A percentile compares a stretch with the other conserved stretches of the same genome.
These are phyloP conservation scores for Hypomontagnella monticulosa DNA, from an alignment of 495 filamentous ascomycete genomes.

Conservation along the genomic window DNA sequence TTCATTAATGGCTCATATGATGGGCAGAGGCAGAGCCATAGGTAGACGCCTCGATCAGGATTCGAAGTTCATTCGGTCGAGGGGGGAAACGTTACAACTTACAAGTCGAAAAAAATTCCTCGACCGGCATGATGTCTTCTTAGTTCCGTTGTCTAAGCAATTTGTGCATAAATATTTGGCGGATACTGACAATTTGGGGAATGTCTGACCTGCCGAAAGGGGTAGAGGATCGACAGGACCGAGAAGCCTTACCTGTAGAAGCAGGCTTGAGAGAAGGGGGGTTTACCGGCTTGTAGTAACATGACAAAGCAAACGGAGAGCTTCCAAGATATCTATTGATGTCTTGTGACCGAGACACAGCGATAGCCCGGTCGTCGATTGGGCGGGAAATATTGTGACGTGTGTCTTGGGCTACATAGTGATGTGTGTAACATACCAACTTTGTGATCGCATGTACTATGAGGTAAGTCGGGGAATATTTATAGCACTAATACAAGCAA, in stretches of 20 bases:
- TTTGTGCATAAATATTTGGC: slow-evolving; percentile 17
- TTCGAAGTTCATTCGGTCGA: slow-evolving; percentile 9
- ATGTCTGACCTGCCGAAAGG: slow-evolving; percentile 38
- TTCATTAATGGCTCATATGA: slow-evolving; percentile 33
- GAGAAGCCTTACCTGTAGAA: slow-evolving; percentile 19
- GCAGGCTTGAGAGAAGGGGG: slow-evolving; percentile 21
- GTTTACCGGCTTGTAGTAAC: slow-evolving; percentile 31
- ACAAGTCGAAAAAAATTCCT: not conserved
- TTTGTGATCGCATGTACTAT: slow-evolving; percentile 1
- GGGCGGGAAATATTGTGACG: slow-evolving; percentile 23
- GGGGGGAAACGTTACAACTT: slow-evolving; percentile 31
- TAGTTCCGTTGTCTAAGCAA: slow-evolving; percentile 21
- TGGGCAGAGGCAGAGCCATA: slow-evolving; percentile 6
- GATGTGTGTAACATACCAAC: too few relatives aligned
- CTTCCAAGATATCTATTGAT: slow-evolving; percentile 21
- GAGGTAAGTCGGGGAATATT: slow-evolving; percentile 3
- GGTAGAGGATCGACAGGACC: slow-evolving; percentile 24
- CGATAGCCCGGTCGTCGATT: slow-evolving; percentile 9
- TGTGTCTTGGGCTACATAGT: slow-evolving; percentile 23
- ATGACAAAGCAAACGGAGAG: slow-evolving; percentile 13
- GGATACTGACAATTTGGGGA: slow-evolving; percentile 27
- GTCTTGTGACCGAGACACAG: slow-evolving; percentile 38
- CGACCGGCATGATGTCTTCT: not conserved
- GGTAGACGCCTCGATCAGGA: slow-evolving; percentile 2
- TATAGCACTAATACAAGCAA: not conserved